Percentiles rank a stretch among this genome's conserved stretches.
phyloP scores from a whole-genome alignment of 2,329 filamentous ascomycete genomes.

The Fusarium pseudoanthophilum region DNA sequence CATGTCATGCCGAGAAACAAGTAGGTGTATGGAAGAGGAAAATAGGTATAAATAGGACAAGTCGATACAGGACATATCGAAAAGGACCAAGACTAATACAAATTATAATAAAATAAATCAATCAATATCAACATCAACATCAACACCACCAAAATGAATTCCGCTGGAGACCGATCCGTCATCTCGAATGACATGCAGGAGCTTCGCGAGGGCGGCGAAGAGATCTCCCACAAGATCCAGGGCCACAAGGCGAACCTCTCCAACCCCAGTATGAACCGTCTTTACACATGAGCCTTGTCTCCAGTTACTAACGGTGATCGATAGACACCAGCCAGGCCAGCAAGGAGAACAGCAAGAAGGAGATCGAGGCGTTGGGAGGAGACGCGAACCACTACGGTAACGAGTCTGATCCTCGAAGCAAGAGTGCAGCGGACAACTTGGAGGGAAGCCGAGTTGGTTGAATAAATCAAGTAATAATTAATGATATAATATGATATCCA shows the following conservation, averaged over 20 bases:
- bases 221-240: slow-evolving; percentile 44
- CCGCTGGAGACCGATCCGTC: slow-evolving; percentile 52
- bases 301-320: neutral
- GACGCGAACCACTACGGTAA: slow-evolving; percentile 56
- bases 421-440: slow-evolving; percentile 53
- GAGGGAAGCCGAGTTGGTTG: slow-evolving; percentile 50
- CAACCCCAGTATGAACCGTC: slow-evolving; percentile 54
- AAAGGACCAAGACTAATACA: neutral
- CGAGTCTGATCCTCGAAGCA: slow-evolving; percentile 54
- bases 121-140: neutral
- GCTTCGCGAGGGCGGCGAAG: slow-evolving; percentile 45
- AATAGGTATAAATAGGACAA: neutral
- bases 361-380: slow-evolving; percentile 55
- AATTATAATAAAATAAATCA: neutral
- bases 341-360: slow-evolving; percentile 56
- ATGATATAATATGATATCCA: neutral
- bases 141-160: slow-evolving; percentile 35
- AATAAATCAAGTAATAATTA: neutral
- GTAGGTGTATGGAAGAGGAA: neutral
- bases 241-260: slow-evolving; percentile 61
- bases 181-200: slow-evolving; percentile 57
- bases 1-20: neutral
- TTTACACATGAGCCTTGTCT: neutral
- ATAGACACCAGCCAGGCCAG: slow-evolving; percentile 57
- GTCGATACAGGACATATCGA: neutral